These are phyloP conservation scores for Penicillium sp. DNA, from an alignment of 2,329 filamentous ascomycete species.

Conservation along the genomic window DNA sequence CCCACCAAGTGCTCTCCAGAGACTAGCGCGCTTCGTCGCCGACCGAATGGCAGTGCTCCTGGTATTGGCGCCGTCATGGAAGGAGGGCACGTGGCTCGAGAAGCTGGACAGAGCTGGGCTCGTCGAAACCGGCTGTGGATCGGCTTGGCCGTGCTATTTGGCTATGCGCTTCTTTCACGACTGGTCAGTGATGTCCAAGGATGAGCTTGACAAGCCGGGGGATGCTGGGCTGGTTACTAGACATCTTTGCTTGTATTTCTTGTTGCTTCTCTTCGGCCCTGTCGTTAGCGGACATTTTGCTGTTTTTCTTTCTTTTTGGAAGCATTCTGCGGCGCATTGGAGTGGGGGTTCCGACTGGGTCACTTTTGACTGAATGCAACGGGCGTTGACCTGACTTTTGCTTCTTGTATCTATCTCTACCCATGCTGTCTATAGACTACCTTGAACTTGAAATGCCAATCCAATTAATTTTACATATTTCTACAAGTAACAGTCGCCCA, in stretches of 20 bases:
- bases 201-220: constrained; percentile 21
- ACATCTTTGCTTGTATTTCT: not conserved
- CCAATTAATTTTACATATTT: too few relatives aligned
- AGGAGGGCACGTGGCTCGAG: constrained; percentile 70
- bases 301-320: not conserved
- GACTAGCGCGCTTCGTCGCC: constrained; percentile 65
- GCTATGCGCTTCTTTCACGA: constrained; percentile 80
- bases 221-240: constrained; percentile 1
- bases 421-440: not conserved
- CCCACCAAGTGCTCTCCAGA: constrained; percentile 60
- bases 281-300: constrained; percentile 16
- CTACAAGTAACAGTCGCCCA: not conserved
- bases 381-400: not conserved
- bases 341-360: not conserved
- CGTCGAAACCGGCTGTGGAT: constrained; percentile 77
- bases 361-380: not conserved
- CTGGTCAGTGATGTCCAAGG: constrained; percentile 60
- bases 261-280: not conserved
- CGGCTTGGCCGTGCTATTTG: constrained; percentile 68
- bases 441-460: not conserved
- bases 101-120: constrained; percentile 81
- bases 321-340: constrained; percentile 19
- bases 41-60: constrained; percentile 58
- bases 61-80: constrained; percentile 70
- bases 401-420: not conserved